Evolutionary conservation across 1,284 basidiomycete species (phyloP).

Genomic region (Cutaneotrichosporon sp.): DNA sequence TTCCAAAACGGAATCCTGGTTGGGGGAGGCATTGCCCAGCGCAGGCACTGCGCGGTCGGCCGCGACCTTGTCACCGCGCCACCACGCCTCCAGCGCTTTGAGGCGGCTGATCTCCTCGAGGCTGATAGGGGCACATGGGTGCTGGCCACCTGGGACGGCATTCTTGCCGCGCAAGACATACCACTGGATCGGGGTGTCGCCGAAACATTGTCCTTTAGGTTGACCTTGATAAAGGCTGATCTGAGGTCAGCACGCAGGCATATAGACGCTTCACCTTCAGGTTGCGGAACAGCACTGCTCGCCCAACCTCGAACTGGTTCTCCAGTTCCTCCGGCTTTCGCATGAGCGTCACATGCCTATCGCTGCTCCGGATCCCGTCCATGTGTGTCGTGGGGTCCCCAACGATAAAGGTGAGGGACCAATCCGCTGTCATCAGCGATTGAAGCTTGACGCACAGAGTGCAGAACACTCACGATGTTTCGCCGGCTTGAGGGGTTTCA

Average conservation of each 20-base stretch:
- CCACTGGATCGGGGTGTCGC: slow-evolving; percentile 16
- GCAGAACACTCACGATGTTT: too few relatives aligned
- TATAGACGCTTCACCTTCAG: slow-evolving; percentile 22
- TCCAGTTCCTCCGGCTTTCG: too few relatives aligned
- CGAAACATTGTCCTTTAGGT: slow-evolving; percentile 35
- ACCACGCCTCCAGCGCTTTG: slow-evolving; percentile 20
- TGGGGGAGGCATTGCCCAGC: too few relatives aligned
- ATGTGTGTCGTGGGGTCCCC: too few relatives aligned
- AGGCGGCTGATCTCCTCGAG: slow-evolving; percentile 22
- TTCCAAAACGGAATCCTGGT: too few relatives aligned
- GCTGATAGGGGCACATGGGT: neutral
- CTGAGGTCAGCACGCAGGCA: neutral
- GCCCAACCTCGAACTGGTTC: slow-evolving; percentile 17
- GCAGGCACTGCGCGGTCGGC: too few relatives aligned
- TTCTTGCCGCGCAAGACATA: neutral
- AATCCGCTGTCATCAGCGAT: slow-evolving; percentile 24
- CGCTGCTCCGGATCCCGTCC: slow-evolving; percentile 34
- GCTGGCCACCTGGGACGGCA: neutral
- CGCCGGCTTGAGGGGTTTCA: too few relatives aligned
- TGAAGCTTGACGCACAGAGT: too few relatives aligned
- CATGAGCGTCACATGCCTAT: too few relatives aligned
- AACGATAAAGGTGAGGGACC: slow-evolving; percentile 22
- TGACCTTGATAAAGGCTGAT: slow-evolving; percentile 28
- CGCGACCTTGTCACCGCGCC: too few relatives aligned
- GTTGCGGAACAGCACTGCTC: slow-evolving; percentile 29